Conservation (phyloP, 306 rosid genomes). For the Cucurbita maxima region DNA sequence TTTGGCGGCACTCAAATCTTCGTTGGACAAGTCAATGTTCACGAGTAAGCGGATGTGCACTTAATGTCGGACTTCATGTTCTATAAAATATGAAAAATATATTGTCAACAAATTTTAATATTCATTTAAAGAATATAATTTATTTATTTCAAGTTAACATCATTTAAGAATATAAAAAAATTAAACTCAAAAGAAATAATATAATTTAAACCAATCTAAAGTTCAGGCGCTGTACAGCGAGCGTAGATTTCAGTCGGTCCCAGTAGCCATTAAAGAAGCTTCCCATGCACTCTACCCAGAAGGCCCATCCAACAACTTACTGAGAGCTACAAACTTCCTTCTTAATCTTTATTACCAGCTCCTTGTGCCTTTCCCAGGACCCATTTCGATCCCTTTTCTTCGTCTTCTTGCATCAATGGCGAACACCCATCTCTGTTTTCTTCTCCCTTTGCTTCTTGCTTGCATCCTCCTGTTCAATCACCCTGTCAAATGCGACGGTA, state of each 20-base stretch:
- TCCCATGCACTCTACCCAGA: not conserved
- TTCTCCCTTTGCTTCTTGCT: conserved; percentile 3
- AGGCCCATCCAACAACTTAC: not conserved
- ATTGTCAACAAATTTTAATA: too few relatives aligned
- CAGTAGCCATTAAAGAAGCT: not conserved
- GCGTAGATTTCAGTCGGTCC: not conserved
- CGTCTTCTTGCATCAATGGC: conserved; percentile 1
- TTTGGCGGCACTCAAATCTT: too few relatives aligned
- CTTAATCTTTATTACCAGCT: not conserved
- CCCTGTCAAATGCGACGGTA: conserved; percentile 5
- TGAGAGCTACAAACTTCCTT: not conserved
- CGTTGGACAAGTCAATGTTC: too few relatives aligned
- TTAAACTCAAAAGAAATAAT: too few relatives aligned
- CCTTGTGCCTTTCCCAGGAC: not conserved
- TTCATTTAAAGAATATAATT: too few relatives aligned
- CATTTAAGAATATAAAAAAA: too few relatives aligned
- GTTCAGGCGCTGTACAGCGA: too few relatives aligned
- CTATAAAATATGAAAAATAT: too few relatives aligned
- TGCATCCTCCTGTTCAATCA: not conserved
- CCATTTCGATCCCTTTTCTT: not conserved
- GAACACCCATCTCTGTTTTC: not conserved
- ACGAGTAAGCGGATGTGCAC: too few relatives aligned
- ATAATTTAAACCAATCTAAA: too few relatives aligned
- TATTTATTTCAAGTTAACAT: too few relatives aligned
- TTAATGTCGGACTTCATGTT: too few relatives aligned